A percentile compares a stretch with the other conserved stretches of the same genome.
Conservation (phyloP, 345 rosid species). For the Erodium maritimum region DNA sequence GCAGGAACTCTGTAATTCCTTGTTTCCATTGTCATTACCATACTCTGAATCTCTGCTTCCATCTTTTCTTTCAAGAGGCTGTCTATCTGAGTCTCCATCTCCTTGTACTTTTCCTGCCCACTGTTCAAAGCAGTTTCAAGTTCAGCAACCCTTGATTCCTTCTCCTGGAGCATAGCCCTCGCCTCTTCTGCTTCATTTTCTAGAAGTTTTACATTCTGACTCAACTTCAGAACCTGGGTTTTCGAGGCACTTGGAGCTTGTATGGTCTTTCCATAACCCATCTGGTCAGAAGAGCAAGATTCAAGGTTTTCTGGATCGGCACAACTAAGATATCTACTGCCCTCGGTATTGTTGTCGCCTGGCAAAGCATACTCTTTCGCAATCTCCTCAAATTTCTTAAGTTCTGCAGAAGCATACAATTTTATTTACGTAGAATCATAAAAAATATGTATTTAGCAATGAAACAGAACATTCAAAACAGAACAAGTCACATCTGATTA, state of each 20-base stretch:
- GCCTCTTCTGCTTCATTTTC: constrained; percentile 41
- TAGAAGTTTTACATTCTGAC: constrained; percentile 33
- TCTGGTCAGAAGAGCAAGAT: constrained; percentile 12
- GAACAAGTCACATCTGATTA: no score
- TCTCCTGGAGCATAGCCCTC: constrained; percentile 26
- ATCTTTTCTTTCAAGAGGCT: constrained; percentile 56
- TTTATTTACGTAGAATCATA: neutral
- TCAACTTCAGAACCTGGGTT: constrained; percentile 34
- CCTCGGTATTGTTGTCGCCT: constrained; percentile 13
- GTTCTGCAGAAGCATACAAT: constrained; percentile 24
- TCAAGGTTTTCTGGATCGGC: constrained; percentile 13
- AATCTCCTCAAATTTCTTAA: constrained; percentile 41
- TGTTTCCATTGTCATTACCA: constrained; percentile 35
- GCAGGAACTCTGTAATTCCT: constrained; percentile 27
- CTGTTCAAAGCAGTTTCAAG: constrained; percentile 20
- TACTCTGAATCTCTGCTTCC: constrained; percentile 64
- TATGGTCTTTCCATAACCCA: constrained; percentile 19
- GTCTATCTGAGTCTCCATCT: constrained; percentile 42
- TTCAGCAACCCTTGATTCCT: constrained; percentile 40
- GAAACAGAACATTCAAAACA: neutral
- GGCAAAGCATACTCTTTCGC: constrained; percentile 29
- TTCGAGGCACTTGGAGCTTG: constrained; percentile 19
- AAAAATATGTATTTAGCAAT: neutral
- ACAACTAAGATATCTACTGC: constrained; percentile 9
- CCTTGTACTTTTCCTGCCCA: constrained; percentile 35